Evolutionary conservation across 23 red algal genomes (phyloP), one percentile per base, ranked within the genome.

Genomic region (Gracilaria gracilis): DNA sequence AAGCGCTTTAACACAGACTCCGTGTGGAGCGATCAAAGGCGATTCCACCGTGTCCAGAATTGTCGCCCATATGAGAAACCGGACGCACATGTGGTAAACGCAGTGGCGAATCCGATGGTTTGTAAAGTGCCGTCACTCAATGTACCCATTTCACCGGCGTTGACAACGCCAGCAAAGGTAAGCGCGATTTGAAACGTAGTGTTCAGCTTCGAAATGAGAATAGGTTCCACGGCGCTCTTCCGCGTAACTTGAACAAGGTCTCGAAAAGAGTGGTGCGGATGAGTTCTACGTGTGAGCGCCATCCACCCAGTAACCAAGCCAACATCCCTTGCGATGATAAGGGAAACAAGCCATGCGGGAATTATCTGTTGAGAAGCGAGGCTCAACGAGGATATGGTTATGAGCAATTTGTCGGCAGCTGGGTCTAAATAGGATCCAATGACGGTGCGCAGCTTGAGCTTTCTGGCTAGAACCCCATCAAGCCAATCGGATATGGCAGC

Each of bases 371-470:
- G 88, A 24, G 39, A 42, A 9, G 94, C 80, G 55, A 96, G 84
- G 21, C 87, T 39, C 21, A 76, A 21, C 39, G 85, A 80, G 11
- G 83, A 35, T 8, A 80, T 67, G 28, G 61, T 80, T 33, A 96
- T 87, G 32, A 96, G 84, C 31, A 91, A 40, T 72, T 97, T 97
- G 54, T 97, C 95, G 7, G 95, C 95, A 53, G 87, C 86, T 51
- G 95, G 95, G 78, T 97, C 95, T 31, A 97, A 37, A 84, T 91
- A 90, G 35, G 81, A 87, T 2, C 95, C 95, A 50, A 97, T 75
- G 23, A 85, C 75, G 17, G 87, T 97, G 50, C 78, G 82, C 13
- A 91, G 80, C 29, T 79, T 76, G 31, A 82, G 89, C 20, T 50
- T 57, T 61, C 95, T 81, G 34, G 90, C 89, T 23, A 97, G 48